Base-by-base conservation (phyloP, 495 filamentous ascomycete genomes). In the Penicillium desertorum region DNA sequence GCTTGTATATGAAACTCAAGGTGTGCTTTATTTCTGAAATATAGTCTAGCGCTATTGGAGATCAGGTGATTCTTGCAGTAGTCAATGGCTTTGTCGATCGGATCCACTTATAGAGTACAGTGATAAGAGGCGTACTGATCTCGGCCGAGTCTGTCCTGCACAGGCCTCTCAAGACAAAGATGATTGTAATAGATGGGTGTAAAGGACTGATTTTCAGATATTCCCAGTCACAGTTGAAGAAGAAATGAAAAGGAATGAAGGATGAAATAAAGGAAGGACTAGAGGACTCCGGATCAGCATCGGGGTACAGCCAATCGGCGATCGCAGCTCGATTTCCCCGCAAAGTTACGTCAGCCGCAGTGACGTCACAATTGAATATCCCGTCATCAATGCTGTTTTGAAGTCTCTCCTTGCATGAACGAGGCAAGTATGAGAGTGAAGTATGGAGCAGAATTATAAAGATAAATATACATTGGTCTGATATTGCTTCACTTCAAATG, bases 41-140 rank as follows among this genome's bases (percentile, higher is more conserved):
- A 5, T 11, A 32, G 20, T 16, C 30, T 19, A 14, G 29, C 29
- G n/a, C 7, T 48, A 19, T 49, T 25, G 16, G 34, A 34, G 17
- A 11, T 34, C n/a, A 36, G 46, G 9, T 48, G 16, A 14, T 36
- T 19, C 19, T 29, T 23, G 25, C 16, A 29, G 45, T n/a, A 45
- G 16, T 25, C 27, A 27, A 22, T 49, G 46, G 29, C 27, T 29
- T 22, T 22, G n/a, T 22, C 17, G 29, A 32, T 49, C 46, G 29
- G 46, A 14, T 34, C 46, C 46, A 49, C 46, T 49, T 34, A 14
- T 22, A 17, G 25, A 9, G 46, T 49, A 34, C n/a, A 36, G 46
- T 34, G 46, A 49, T 23, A 39, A 39, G 29, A 37, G 47, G 22
- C 2, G 45, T 34, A 3, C n/a, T 36, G 46, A 34, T 22, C 9